Evolutionary conservation across 2,329 filamentous ascomycete genomes (phyloP), one percentile per base, ranked within the genome.

Genomic region (Madurella mycetomatis): DNA sequence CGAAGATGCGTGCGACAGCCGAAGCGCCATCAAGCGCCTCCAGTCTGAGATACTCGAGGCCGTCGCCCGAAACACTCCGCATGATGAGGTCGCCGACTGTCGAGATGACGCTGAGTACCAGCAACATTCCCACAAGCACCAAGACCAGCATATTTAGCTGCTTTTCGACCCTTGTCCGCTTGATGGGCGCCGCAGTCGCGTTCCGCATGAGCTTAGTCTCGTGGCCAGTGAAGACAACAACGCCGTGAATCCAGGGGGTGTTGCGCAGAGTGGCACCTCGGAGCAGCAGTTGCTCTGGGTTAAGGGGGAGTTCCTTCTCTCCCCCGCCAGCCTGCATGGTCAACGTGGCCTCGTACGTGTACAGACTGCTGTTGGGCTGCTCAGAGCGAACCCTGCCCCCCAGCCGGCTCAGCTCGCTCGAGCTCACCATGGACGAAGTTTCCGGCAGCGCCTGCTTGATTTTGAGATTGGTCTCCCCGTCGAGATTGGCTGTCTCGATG

Each of bases 141-240:
- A 99, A 76, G 66, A 99, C 96, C 58, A 97, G 88, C 65, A 86
- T 83, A 71, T 99, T 99, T 62, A 99, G 87, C 76, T 95, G 88
- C 59, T 86, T 84, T 73, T 99, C 94, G 7, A 99, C 92, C 63
- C 92, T 92, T 37, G 94, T 99, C 53, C 92, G 88, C 76, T 99
- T 99, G 75, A 99, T 99, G 5, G 94, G 95, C 1, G 94, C 88
- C 4, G 92, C 92, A 2, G 92, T 99, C 16, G 94, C 95, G 69
- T 99, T 99, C 63, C 94, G 86, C 94, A 99, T 97, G 59, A 99
- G 81, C 73, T 99, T 99, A 7, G 94, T 97, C 74, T 99, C 94
- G 72, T 99, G 94, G 49, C 94, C 94, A 2, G 90, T 96, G 66
- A 97, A 99, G 15, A 99, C 92, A 51, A 99, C 94, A 16, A 95